Base-by-base conservation (phyloP, 768 basidiomycete genomes). In the Termitomyces sp. region DNA sequence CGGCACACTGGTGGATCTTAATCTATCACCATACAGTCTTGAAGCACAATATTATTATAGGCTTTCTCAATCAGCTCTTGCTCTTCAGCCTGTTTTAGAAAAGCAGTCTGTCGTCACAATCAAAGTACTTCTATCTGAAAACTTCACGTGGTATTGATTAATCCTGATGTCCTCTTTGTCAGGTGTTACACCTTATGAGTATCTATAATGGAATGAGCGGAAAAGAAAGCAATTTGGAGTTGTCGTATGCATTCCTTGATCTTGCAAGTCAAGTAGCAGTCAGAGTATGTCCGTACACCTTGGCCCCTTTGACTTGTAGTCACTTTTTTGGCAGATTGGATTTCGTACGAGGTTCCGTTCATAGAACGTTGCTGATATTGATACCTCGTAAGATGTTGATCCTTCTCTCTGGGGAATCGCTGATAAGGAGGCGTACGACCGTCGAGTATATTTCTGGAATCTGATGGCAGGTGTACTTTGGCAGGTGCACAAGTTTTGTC, bases 401-500 rank as follows among this genome's bases (percentile, higher is more conserved):
- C 80, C 82, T 16, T 75, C 76, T 10, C 68, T 76, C 62, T 84
- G 82, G 82, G 72, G 76, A 39, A 74, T 85, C 47, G 54, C 72
- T 45, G 80, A 76, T 13, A 78, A 74, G 52, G 81, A 82, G 45
- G 79, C 77, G 7, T 83, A 84, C 59, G 79, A 81, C 27, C 74
- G 82, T 56, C 76, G 83, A 22, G 70, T 75, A 8, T 83, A 80
- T 69, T 84, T 84, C 67, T 84, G 82, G 81, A 79, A 80, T 64
- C 68, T 84, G 32, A 68, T 82, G 61, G 56, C 74, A 26, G 76
- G 69, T 14, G 73, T 77, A n/a, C 64, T 82, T 43, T 83, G 82
- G 80, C 80, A 81, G 76, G 82, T 79, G 62, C 71, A 66, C 37
- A 16, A 46, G 36, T 24, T 32, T 33, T 52, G 33, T 20, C 5